Conservation (phyloP, 345 rosid species). For the Salix udensis region DNA sequence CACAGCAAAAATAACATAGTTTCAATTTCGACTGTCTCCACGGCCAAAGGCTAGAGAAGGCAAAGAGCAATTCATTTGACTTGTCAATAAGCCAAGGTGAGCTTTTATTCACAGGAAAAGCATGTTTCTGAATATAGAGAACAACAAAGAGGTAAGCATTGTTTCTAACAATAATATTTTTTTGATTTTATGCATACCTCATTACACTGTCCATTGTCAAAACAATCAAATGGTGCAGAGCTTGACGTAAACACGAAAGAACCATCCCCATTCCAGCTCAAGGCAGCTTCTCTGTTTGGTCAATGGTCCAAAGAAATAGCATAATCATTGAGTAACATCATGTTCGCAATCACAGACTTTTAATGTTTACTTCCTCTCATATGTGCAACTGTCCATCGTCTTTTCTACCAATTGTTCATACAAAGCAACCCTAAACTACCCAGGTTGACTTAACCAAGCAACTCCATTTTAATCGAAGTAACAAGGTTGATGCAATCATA, state of each 20-base stretch:
- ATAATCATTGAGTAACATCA: not conserved
- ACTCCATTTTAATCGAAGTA: too few species aligned
- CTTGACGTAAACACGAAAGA: slow-evolving; percentile 87
- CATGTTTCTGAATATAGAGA: not conserved
- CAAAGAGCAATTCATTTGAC: not conserved
- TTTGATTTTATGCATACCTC: not conserved
- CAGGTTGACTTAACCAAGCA: too few species aligned
- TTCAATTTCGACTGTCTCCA: not conserved
- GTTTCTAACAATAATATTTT: not conserved
- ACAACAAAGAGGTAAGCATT: not conserved
- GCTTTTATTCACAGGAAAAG: not conserved
- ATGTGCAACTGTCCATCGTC: not conserved
- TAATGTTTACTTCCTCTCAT: not conserved
- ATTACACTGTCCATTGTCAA: slow-evolving; percentile 67
- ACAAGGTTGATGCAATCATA: too few species aligned
- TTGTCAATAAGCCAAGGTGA: not conserved
- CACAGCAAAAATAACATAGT: not conserved
- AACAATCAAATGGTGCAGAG: slow-evolving; percentile 78
- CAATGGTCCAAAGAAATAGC: slow-evolving; percentile 15
- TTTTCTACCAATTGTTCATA: not conserved
- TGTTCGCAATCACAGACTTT: not conserved
- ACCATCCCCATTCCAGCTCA: slow-evolving; percentile 88
- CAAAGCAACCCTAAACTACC: too few species aligned
- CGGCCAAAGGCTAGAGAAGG: not conserved
- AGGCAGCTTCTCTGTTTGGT: slow-evolving; percentile 66